Base-by-base conservation (phyloP, 148 eudicot genomes). In the Chenopodium quinoa region DNA sequence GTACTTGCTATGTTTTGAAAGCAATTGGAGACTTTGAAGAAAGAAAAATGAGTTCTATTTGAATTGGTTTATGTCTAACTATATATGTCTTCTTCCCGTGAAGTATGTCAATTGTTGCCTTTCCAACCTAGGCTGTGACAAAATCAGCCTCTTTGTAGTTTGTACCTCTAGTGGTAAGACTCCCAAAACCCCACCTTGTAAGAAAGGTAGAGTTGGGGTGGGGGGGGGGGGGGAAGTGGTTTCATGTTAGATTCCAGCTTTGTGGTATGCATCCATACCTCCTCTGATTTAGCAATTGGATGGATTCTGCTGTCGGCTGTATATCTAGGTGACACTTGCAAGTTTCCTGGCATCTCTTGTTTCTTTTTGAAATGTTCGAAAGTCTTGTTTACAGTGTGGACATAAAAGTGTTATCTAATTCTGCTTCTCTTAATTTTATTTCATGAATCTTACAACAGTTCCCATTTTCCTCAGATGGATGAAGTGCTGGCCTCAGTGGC, bases 401-500 rank as follows among this genome's bases (percentile, higher is more conserved):
- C n/a, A 9, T 52, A 12, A 9, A n/a, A 16, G 31, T 6, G 4
- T 6, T 27, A 19, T 27, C 34, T n/a, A 4, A 0, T 7, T 7
- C 68, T 58, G 8, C 27, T 63, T 60, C 12, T 1, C 1, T 22
- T 73, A 52, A 63, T 40, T 25, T 14, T 4, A 0, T 79, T 40
- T 40, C 11, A 23, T 79, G n/a, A 48, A 16, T 66, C 46, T 73
- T 72, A 44, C 72, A 48, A 32, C 37, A 12, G 22, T 32, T 66
- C 17, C 6, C 40, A 46, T 17, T 50, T 71, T 31, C 13, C 34
- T 82, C 85, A 85, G 87, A 85, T 85, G 87, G 87, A 82, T 75
- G 87, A 85, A 79, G 87, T 85, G 40, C n/a, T 85, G 64, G 83
- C 87, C 58, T 79, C 85, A 5, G 85, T 85, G 27, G 87, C 87